A percentile compares a stretch with the other conserved stretches of the same genome.
These are phyloP conservation scores for Polygonum maritimum DNA, from an alignment of 148 eudicot genomes.

Conservation along the genomic window DNA sequence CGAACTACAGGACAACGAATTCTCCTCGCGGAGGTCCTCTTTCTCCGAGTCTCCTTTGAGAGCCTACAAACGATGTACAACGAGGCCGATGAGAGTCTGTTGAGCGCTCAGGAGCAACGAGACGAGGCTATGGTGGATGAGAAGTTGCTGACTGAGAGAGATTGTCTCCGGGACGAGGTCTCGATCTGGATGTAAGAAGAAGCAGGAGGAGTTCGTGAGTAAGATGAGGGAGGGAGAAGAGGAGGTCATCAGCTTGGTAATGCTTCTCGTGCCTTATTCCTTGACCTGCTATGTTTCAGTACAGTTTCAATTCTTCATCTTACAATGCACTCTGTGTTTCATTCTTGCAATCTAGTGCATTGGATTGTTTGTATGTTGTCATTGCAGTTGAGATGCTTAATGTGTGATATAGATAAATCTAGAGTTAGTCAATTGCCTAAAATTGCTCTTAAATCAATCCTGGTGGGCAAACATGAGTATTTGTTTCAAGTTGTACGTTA, in stretches of 20 bases:
- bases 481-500: too few relatives aligned
- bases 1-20: slow-evolving; percentile 16
- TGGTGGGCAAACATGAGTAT: too few relatives aligned
- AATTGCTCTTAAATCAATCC: too few relatives aligned
- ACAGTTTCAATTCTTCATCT: neutral
- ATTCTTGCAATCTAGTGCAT: neutral
- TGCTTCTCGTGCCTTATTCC: slow-evolving; percentile 11
- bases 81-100: slow-evolving; percentile 24
- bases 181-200: slow-evolving; percentile 15
- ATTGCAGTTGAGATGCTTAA: too few relatives aligned
- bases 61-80: slow-evolving; percentile 15
- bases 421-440: too few relatives aligned
- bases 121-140: slow-evolving; percentile 22
- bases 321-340: neutral
- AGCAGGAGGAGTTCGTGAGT: slow-evolving; percentile 20
- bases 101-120: too few relatives aligned
- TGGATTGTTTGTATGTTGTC: too few relatives aligned
- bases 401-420: too few relatives aligned
- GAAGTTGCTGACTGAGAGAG: slow-evolving; percentile 24
- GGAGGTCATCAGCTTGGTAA: slow-evolving; percentile 59
- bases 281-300: neutral
- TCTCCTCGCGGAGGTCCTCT: slow-evolving; percentile 22
- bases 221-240: slow-evolving; percentile 37
- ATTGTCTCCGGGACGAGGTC: slow-evolving; percentile 21
- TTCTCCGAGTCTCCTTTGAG: slow-evolving; percentile 14